Evolutionary conservation across 2,329 filamentous ascomycete genomes (phyloP).

Genomic region (Talaromyces pinophilus): DNA sequence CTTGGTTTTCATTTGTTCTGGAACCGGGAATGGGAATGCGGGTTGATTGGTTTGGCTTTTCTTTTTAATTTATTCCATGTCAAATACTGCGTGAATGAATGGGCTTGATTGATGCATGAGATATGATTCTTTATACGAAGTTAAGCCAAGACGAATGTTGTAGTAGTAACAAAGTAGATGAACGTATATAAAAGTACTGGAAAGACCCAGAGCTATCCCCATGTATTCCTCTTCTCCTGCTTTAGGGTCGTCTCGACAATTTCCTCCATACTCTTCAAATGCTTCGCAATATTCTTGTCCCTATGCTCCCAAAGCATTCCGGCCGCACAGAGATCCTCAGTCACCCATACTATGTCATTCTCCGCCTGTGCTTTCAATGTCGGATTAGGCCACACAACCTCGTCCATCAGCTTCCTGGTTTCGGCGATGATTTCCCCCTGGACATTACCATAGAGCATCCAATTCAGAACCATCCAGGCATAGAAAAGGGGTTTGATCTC

Average conservation of each 20-base stretch:
- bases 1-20: slow-evolving; percentile 24
- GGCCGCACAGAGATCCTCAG: neutral
- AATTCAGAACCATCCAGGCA: slow-evolving; percentile 6
- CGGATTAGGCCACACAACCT: slow-evolving; percentile 18
- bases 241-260: neutral
- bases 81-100: slow-evolving; percentile 24
- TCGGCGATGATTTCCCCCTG: slow-evolving; percentile 28
- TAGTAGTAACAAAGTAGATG: neutral
- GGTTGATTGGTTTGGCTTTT: slow-evolving; percentile 18
- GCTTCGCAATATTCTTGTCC: neutral
- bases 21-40: slow-evolving; percentile 22
- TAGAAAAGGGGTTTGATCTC: neutral
- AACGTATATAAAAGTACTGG: neutral
- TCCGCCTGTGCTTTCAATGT: slow-evolving; percentile 19
- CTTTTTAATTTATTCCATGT: slow-evolving; percentile 21
- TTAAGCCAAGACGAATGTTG: neutral
- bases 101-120: slow-evolving; percentile 22
- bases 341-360: neutral
- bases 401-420: neutral
- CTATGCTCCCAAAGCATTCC: neutral
- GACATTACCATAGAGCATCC: slow-evolving; percentile 22
- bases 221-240: slow-evolving; percentile 1
- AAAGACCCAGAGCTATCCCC: neutral
- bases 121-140: neutral
- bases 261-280: slow-evolving; percentile 5